Conservation (phyloP, 202 grass and related monocot genomes). For the Dendrocalamus latiflorus region DNA sequence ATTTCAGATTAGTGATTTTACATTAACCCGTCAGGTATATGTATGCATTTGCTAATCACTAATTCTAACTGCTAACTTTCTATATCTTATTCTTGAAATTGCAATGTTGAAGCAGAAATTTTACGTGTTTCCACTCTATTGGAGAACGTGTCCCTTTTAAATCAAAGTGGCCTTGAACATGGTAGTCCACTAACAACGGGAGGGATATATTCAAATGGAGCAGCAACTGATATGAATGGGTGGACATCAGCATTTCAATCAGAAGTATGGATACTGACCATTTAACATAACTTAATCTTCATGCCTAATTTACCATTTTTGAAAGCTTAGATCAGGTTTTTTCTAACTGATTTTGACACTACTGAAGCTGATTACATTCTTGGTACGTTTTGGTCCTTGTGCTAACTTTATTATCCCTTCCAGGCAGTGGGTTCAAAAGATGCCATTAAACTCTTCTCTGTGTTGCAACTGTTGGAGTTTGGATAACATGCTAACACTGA, state of each 20-base stretch:
- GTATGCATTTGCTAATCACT: conserved; percentile 57
- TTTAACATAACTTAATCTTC: no score
- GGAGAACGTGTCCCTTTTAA: conserved; percentile 91
- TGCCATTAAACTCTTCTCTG: conserved; percentile 15
- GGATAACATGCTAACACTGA: conserved; percentile 41
- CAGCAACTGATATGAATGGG: conserved; percentile 75
- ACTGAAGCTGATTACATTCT: conserved; percentile 15
- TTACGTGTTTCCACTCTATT: conserved; percentile 96
- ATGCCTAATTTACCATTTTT: no score
- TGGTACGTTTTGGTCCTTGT: conserved; percentile 15
- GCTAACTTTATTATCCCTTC: conserved; percentile 39
- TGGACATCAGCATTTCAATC: conserved; percentile 98
- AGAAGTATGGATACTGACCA: conserved; percentile 74
- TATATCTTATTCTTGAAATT: conserved; percentile 89
- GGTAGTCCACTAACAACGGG: conserved; percentile 98
- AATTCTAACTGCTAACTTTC: conserved; percentile 91
- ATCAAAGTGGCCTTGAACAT: conserved; percentile 98
- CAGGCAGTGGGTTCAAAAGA: conserved; percentile 38
- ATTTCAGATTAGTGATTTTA: conserved; percentile 27
- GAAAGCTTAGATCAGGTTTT: no score
- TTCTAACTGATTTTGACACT: conserved; percentile 61
- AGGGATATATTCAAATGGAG: conserved; percentile 92
- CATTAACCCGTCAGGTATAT: conserved; percentile 37
- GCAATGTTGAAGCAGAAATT: conserved; percentile 99
- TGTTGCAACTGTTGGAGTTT: conserved; percentile 35